phyloP scores from a whole-genome alignment of 2,329 filamentous ascomycete genomes.

The Talaromyces islandicus region DNA sequence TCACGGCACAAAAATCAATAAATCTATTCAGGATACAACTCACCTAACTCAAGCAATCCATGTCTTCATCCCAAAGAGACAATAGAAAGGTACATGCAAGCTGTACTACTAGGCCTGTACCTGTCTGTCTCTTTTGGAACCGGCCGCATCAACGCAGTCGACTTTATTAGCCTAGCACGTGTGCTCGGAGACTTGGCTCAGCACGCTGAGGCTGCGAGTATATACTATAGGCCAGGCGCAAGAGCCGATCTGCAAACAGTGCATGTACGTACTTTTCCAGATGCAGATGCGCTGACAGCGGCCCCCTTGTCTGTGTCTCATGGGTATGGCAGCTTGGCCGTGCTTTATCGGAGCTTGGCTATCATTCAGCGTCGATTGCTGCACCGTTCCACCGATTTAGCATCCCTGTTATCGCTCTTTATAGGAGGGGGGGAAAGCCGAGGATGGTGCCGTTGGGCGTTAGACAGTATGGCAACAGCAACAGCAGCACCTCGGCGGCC shows the following conservation, averaged over 20 bases:
- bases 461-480: background rate
- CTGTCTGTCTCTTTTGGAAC: background rate
- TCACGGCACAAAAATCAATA: background rate
- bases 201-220: background rate
- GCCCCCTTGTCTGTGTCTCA: background rate
- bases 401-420: background rate
- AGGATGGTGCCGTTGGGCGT: background rate
- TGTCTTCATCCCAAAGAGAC: background rate
- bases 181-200: background rate
- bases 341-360: background rate
- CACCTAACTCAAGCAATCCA: background rate
- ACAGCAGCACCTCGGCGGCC: background rate
- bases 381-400: background rate
- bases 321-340: background rate
- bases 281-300: background rate
- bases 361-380: background rate
- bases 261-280: background rate
- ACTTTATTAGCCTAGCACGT: background rate
- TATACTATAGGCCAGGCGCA: background rate
- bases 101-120: background rate
- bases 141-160: background rate
- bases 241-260: background rate
- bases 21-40: background rate
- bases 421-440: background rate
- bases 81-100: background rate